Evolutionary conservation across 331 rosid genomes (phyloP), one percentile per base, ranked within the genome.

Genomic region (Quercus phellos): DNA sequence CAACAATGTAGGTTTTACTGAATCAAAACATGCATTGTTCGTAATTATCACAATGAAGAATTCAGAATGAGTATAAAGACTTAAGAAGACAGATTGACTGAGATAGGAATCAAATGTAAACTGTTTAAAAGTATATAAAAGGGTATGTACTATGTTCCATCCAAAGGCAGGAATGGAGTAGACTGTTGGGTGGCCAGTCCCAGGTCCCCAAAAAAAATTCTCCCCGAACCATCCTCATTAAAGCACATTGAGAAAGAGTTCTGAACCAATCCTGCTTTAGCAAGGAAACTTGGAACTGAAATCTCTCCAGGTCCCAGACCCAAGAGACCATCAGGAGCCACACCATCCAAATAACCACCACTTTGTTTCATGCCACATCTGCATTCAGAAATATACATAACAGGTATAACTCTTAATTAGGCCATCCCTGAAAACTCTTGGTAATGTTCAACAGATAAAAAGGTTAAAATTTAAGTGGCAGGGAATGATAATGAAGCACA

Each of bases 311-410:
- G 88, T 68, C 97, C 99, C 81, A 94, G 82, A 77, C 99, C 99
- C 78, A 94, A 29, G 72, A 94, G 85, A 77, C 99, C 97, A 87
- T 94, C 97, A 3, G 99, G 99, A 63, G 99, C 99, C 53, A 89
- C 82, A 46, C 99, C 97, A 78, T 91, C 91, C 85, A 94, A 85
- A 79, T 92, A 94, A 78, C 89, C 89, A 67, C 99, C 99, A 79
- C 97, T 92, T 84, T 94, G 99, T 83, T 87, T 90, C 99, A 89
- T 94, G 75, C 99, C 99, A 80, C 99, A 94, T 63, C 99, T 94
- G 88, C 55, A 83, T 76, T 69, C 19, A 77, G 42, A 67, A 77
- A 81, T 68, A 43, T 30, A 21, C 35, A 84, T n/a, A 54, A 66
- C 59, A 81, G 59, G 56, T 8, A 51, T 1, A 66, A 32, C 50